Percentiles rank a stretch among this genome's conserved stretches.
These are phyloP conservation scores for Curvularia sp. DNA, from an alignment of 2,329 filamentous ascomycete genomes.

Conservation along the genomic window DNA sequence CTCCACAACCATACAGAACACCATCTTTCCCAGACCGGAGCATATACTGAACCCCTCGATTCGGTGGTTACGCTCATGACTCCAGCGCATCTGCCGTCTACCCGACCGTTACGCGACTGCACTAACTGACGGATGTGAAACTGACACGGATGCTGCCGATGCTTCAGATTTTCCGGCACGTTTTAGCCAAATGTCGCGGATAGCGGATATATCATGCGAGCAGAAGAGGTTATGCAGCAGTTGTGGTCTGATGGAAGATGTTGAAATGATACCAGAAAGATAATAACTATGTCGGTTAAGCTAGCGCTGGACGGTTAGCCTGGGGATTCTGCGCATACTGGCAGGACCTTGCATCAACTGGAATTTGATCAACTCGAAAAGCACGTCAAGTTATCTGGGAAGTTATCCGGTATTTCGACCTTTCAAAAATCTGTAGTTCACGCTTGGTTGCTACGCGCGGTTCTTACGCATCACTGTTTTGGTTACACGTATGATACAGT, in stretches of 20 bases:
- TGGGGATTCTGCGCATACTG: neutral
- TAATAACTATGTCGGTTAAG: neutral
- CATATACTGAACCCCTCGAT: neutral
- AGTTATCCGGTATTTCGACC: neutral
- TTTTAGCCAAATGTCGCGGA: slow-evolving; percentile 19
- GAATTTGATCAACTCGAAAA: neutral
- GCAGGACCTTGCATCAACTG: neutral
- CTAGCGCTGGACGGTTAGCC: neutral
- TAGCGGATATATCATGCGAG: slow-evolving; percentile 21
- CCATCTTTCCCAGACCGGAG: neutral
- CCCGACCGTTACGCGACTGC: neutral
- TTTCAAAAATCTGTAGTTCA: neutral
- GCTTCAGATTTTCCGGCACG: slow-evolving; percentile 29
- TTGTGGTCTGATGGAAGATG: slow-evolving; percentile 8
- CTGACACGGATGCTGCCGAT: slow-evolving; percentile 19
- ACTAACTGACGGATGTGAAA: slow-evolving; percentile 22
- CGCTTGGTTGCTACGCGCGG: neutral
- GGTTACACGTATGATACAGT: neutral
- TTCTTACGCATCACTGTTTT: neutral
- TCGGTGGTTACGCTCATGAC: neutral
- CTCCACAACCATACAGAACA: slow-evolving; percentile 33
- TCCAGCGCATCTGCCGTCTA: neutral
- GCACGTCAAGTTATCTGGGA: neutral
- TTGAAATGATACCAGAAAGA: slow-evolving; percentile 3
- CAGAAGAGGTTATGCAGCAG: neutral